These are phyloP conservation scores for Carallia brachiata DNA, from an alignment of 345 rosid species.

Conservation along the genomic window DNA sequence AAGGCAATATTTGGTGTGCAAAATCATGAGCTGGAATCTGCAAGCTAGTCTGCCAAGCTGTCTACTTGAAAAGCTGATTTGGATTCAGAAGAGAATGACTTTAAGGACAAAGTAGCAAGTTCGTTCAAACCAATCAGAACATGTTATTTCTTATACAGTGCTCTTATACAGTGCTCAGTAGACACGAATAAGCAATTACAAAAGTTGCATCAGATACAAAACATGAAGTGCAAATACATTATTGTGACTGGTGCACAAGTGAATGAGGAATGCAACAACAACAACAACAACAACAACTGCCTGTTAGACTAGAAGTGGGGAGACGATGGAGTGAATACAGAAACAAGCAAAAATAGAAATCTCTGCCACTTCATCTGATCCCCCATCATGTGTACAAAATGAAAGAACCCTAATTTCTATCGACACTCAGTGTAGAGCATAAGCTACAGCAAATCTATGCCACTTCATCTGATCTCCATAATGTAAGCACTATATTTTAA, in stretches of 20 bases:
- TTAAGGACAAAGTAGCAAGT: too few species aligned
- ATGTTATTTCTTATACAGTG: too few species aligned
- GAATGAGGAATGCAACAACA: constrained; percentile 10
- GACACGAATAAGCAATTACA: too few species aligned
- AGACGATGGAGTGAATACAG: constrained; percentile 11
- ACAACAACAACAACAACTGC: not conserved
- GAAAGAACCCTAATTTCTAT: not conserved
- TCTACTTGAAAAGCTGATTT: too few species aligned
- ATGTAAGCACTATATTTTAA: not conserved
- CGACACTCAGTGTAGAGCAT: not conserved
- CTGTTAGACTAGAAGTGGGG: constrained; percentile 6
- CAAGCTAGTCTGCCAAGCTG: too few species aligned
- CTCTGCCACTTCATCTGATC: constrained; percentile 19
- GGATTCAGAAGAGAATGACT: too few species aligned
- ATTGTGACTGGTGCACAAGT: constrained; percentile 2
- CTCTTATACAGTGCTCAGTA: too few species aligned
- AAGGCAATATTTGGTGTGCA: too few species aligned
- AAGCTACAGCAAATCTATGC: constrained; percentile 5
- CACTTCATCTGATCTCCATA: constrained; percentile 14
- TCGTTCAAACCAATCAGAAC: too few species aligned
- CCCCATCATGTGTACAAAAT: constrained; percentile 4
- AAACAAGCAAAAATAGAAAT: constrained; percentile 2
- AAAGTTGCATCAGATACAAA: too few species aligned
- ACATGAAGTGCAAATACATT: not conserved
- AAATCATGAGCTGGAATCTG: too few species aligned